These are phyloP conservation scores for Gelatoporia subvermispora DNA, from an alignment of 768 basidiomycete species.

Conservation along the genomic window DNA sequence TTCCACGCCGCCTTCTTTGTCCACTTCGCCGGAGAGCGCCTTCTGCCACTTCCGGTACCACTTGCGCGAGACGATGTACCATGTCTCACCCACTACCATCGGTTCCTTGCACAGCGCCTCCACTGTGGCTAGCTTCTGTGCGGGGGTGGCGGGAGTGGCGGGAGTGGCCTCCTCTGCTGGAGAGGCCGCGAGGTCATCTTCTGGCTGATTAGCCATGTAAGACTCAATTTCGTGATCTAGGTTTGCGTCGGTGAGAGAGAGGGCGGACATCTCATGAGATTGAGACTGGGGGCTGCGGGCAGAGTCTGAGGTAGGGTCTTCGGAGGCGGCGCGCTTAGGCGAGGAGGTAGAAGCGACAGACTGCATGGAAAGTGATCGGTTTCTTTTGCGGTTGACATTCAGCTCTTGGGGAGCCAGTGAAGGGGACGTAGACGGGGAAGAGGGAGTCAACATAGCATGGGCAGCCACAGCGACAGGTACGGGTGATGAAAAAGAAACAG, in stretches of 20 bases:
- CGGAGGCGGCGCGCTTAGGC: slow-evolving; percentile 75
- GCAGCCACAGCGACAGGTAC: too few relatives aligned
- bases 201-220: slow-evolving; percentile 32
- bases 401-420: slow-evolving; percentile 24
- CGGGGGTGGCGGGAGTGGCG: slow-evolving; percentile 26
- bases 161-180: slow-evolving; percentile 6
- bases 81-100: slow-evolving; percentile 65
- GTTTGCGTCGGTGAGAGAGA: slow-evolving; percentile 31
- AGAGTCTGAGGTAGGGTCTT: slow-evolving; percentile 47
- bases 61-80: slow-evolving; percentile 66
- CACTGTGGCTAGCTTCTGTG: slow-evolving; percentile 49
- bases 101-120: slow-evolving; percentile 38
- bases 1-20: slow-evolving; percentile 60
- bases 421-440: slow-evolving; percentile 38
- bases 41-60: slow-evolving; percentile 79
- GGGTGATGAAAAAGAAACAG: slow-evolving; percentile 4
- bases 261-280: slow-evolving; percentile 12
- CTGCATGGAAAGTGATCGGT: slow-evolving; percentile 72
- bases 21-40: slow-evolving; percentile 62
- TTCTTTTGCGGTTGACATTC: slow-evolving; percentile 54
- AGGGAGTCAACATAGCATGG: slow-evolving; percentile 42
- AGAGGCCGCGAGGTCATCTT: slow-evolving; percentile 7
- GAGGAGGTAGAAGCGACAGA: slow-evolving; percentile 69
- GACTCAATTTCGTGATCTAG: slow-evolving; percentile 52
- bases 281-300: slow-evolving; percentile 29